Base-by-base conservation (phyloP, 768 basidiomycete genomes). In the Termitomyces sp. region DNA sequence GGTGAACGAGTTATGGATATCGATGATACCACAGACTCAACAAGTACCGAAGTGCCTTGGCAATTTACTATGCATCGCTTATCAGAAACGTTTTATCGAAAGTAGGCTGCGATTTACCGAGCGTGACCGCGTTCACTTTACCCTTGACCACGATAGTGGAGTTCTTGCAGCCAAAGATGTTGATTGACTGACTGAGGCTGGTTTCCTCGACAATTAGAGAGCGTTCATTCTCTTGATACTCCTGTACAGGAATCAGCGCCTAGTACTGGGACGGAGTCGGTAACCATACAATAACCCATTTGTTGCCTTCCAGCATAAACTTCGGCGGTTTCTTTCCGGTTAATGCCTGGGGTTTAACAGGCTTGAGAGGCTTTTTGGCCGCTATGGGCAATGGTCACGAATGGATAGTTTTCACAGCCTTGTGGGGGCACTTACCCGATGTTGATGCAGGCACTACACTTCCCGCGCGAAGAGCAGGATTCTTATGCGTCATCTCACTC, bases 401-500 rank as follows among this genome's bases (percentile, higher is more conserved):
- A 56, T 60, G 14, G 59, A 54, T 8, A 20, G 33, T 24, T 35
- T 49, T 20, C 20, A 24, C 52, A 45, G 26, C 40, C 22, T 32
- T 53, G 2, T 24, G 6, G n/a, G 56, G 56, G 44, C 24, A 55
- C 68, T 61, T 24, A 74, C 74, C 59, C 57, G 71, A 35, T 62
- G 72, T 56, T 16, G 79, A 64, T 51, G 74, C 68, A 1, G 73
- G 67, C 48, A 79, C 74, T 64, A 78, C 74, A 56, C 71, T 65
- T 70, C 78, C 67, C 77, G 91, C 83, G 32, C 97, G 77, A 38
- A 99, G 73, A 10, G 85, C 81, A 0, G 97, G 96, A 66, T 99
- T 98, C 80, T 99, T 98, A 78, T 99, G 97, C 3, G 94, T 98
- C 94, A 96, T 95, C 71, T 98, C 89, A 61, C 91, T 94, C 77